A percentile compares a stretch with the other conserved stretches of the same genome.
Evolutionary conservation across 169 alveolate species (phyloP).

Genomic region (Plasmodium falciparum): DNA sequence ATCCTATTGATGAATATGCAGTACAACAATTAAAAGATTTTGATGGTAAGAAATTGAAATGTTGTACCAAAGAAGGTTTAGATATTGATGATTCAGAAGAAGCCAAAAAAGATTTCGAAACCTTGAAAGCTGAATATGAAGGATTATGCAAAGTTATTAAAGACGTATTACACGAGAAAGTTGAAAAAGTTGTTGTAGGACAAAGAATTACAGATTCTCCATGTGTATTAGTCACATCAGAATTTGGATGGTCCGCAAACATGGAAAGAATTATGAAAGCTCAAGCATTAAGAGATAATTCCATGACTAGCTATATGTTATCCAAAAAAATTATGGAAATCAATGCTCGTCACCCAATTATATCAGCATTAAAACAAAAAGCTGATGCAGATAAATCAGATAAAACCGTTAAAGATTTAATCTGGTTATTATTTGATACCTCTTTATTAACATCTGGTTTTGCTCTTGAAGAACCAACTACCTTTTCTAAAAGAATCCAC

Average conservation of each 20-base stretch:
- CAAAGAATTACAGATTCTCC: slow-evolving; percentile 98
- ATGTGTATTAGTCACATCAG: slow-evolving; percentile 98
- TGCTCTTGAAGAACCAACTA: slow-evolving; percentile 99
- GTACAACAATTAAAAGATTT: slow-evolving; percentile 98
- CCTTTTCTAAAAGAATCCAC: slow-evolving; percentile 98
- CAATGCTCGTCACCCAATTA: slow-evolving; percentile 98
- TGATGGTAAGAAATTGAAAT: slow-evolving; percentile 98
- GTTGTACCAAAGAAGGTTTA: slow-evolving; percentile 98
- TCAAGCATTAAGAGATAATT: slow-evolving; percentile 98
- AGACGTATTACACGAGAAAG: slow-evolving; percentile 99
- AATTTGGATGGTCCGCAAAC: slow-evolving; percentile 99
- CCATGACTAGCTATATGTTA: slow-evolving; percentile 96
- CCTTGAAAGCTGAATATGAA: slow-evolving; percentile 97
- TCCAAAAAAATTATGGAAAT: slow-evolving; percentile 99
- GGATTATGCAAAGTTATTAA: slow-evolving; percentile 97
- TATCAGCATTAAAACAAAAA: slow-evolving; percentile 96
- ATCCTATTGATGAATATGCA: slow-evolving; percentile 99
- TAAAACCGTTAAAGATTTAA: slow-evolving; percentile 98
- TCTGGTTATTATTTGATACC: slow-evolving; percentile 99
- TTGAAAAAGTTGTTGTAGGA: slow-evolving; percentile 97
- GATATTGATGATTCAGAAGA: slow-evolving; percentile 96
- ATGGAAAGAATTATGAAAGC: slow-evolving; percentile 99
- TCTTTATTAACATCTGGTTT: slow-evolving; percentile 99
- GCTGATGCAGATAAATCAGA: slow-evolving; percentile 97
- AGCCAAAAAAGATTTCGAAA: slow-evolving; percentile 98